Conservation (phyloP, 2,329 filamentous ascomycete genomes). For the Sporothrix protearum region DNA sequence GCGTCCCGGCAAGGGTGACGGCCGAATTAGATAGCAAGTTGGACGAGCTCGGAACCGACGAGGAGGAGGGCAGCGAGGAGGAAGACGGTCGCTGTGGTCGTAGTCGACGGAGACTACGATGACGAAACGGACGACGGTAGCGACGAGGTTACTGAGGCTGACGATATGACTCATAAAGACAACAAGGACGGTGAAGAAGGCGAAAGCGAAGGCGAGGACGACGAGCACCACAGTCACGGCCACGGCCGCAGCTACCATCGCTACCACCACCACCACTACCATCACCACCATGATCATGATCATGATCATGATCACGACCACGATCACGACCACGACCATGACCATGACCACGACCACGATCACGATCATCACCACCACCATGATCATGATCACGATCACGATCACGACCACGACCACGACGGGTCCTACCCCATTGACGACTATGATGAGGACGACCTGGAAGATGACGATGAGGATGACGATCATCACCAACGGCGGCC, state of each 20-base stretch:
- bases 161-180: conserved; percentile 34
- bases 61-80: conserved; percentile 3
- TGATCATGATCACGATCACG: conserved; percentile 58
- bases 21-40: conserved; percentile 33
- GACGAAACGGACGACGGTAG: background rate
- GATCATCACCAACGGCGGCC: conserved; percentile 25
- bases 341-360: conserved; percentile 33
- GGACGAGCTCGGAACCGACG: background rate
- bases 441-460: conserved; percentile 29
- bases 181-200: conserved; percentile 39
- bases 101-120: conserved; percentile 12
- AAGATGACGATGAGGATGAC: conserved; percentile 31
- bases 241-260: conserved; percentile 30
- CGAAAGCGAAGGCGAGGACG: conserved; percentile 27
- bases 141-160: conserved; percentile 35
- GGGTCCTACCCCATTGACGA: conserved; percentile 26
- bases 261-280: conserved; percentile 25
- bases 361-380: conserved; percentile 59
- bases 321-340: conserved; percentile 27
- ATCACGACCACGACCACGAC: conserved; percentile 61
- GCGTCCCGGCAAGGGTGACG: conserved; percentile 35
- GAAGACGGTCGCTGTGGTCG: background rate
- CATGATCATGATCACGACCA: conserved; percentile 11
- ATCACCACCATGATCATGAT: conserved; percentile 30
- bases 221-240: conserved; percentile 32